Evolutionary conservation across 1,284 basidiomycete genomes (phyloP), one percentile per base, ranked within the genome.

Genomic region (Ceratorhiza oryzae-sativae): DNA sequence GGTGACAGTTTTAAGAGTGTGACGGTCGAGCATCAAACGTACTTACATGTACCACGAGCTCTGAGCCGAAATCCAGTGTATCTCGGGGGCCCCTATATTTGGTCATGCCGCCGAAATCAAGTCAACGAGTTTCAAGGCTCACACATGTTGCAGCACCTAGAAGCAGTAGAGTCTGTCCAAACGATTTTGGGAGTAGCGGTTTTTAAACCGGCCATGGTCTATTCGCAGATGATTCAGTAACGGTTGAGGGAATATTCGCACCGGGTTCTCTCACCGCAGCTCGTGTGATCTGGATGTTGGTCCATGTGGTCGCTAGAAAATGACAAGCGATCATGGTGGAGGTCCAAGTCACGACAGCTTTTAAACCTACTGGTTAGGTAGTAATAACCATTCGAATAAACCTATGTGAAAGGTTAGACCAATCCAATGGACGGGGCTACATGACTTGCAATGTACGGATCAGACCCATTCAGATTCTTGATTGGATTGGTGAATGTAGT

Each of bases 281-380:
- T 18, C 81, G 78, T 15, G 80, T 79, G 36, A 82, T 80, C 68
- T 82, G 80, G 46, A 83, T 79, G 62, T 82, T 81, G 9, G 75
- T 77, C 82, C 82, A 83, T 1, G 82, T 82, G 1, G 82, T 82
- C 0, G 81, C 77, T 20, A 79, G 36, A 6, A 39, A 39, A 39
- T 39, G 6, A 39, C 8, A 39, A 39, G 6, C 36, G 8, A 39
- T 39, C 36, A 13, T 39, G 13, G 13, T 39, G 36, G 13, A 39
- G 36, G n/a, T 13, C 6, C 13, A 39, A 13, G 13, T 39, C 13
- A 18, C 42, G 15, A 18, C n/a, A n/a, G n/a, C n/a, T n/a, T n/a
- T n/a, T n/a, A 18, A 18, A 45, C 42, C 9, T 45, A 45, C 42
- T 45, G 18, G 42, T 45, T 18, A 45, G 42, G 42, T 45, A 45